Conservation (phyloP, 2,329 filamentous ascomycete species). For the Ceratocystis diversiconidia region DNA sequence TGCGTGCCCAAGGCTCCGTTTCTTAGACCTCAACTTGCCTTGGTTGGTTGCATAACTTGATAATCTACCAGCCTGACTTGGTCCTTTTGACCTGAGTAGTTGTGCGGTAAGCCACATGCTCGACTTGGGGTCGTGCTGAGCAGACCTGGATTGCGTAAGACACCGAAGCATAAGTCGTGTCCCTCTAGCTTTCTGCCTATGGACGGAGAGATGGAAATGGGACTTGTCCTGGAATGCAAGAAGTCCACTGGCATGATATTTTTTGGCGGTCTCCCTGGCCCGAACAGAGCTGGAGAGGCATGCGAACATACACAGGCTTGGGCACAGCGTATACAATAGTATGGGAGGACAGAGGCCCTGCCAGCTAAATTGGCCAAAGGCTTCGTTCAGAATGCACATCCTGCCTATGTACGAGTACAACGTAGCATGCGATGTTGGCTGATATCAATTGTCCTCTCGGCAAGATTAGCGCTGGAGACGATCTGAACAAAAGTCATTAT, state of each 20-base stretch:
- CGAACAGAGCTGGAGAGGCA: neutral
- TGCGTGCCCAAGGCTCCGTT: neutral
- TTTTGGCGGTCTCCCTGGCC: neutral
- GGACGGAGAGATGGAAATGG: neutral
- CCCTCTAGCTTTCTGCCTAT: neutral
- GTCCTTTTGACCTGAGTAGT: no score
- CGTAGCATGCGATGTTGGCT: neutral
- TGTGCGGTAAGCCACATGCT: no score
- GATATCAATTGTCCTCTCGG: neutral
- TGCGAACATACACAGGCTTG: no score
- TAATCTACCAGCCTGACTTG: no score
- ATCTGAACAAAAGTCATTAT: neutral
- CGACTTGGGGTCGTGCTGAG: no score
- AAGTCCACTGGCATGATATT: neutral
- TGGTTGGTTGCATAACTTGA: neutral
- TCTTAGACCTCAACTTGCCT: neutral
- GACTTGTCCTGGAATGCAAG: conserved; percentile 12
- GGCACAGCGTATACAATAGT: no score
- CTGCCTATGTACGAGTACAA: neutral
- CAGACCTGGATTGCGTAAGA: no score
- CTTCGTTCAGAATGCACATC: neutral
- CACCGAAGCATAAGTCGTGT: neutral
- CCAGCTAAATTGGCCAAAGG: no score
- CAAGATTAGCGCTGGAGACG: conserved; percentile 10
- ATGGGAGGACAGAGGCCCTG: no score